Percentiles rank a stretch among this genome's conserved stretches.
Conservation (phyloP, 129 eudicot genomes). For the Glebionis coronaria region DNA sequence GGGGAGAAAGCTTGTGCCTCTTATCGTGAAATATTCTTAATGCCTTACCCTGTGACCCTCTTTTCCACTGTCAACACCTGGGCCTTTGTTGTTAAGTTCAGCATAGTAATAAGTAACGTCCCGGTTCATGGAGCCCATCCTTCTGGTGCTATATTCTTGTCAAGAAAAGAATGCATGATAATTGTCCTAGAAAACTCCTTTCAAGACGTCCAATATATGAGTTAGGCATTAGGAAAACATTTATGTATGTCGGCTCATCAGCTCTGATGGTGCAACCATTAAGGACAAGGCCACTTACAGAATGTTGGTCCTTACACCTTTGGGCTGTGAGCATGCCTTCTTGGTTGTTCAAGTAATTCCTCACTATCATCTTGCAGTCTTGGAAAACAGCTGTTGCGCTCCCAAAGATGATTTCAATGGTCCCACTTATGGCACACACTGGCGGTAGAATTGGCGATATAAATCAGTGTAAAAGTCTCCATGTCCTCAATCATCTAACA, state of each 20-base stretch:
- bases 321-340: too few species aligned
- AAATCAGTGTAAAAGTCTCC: conserved; percentile 28
- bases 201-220: conserved; percentile 50
- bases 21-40: conserved; percentile 20
- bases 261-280: conserved; percentile 43
- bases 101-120: conserved; percentile 38
- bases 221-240: conserved; percentile 23
- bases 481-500: too few species aligned
- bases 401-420: conserved; percentile 57
- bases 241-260: conserved; percentile 22
- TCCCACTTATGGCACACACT: conserved; percentile 51
- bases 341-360: conserved; percentile 38
- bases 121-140: conserved; percentile 60
- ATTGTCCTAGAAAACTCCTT: conserved; percentile 45
- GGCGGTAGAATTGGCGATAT: conserved; percentile 49
- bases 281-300: conserved; percentile 35
- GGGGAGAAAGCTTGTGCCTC: conserved; percentile 37
- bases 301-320: conserved; percentile 37
- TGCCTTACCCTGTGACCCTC: conserved; percentile 54
- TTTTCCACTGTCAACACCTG: too few species aligned
- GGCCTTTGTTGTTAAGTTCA: too few species aligned
- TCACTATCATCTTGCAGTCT: conserved; percentile 41
- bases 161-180: conserved; percentile 41
- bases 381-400: conserved; percentile 56
- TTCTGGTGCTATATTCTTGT: conserved; percentile 41